Base-by-base conservation (phyloP, 371 early-diverging fungal species). In the Mucor indicus region DNA sequence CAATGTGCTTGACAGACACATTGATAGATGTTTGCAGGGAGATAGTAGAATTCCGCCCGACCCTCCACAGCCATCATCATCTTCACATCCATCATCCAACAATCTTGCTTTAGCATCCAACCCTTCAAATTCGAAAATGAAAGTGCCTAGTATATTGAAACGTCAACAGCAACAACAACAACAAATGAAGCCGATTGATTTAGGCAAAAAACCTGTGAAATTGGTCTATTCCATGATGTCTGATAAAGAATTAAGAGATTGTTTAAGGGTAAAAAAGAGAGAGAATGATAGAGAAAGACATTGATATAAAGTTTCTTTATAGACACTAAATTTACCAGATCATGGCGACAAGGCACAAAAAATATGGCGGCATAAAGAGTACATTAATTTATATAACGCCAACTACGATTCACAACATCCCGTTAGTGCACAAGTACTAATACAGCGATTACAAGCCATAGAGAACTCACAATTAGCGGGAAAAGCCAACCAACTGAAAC, bases 301-400 rank as follows among this genome's bases (percentile, higher is more conserved):
- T n/a, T n/a, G n/a, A n/a, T n/a, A n/a, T n/a, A n/a, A n/a, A n/a
- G n/a, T n/a, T n/a, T 15, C 31, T 3, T 38, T 46, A 10, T 31
- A 50, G 53, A 44, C 49, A 2, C 29, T 53, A 2, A 48, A 53
- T 13, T 39, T 64, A 15, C 50, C 60, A n/a, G 56, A 59, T 13
- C 30, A 50, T 23, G 64, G 64, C 0, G 60, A 60, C 35, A 55
- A 44, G 43, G 16, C 29, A 3, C 21, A 21, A 11, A 51, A 41
- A 16, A 47, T 64, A 2, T 55, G 53, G 60, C 17, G 64, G 17
- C 60, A 64, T 12, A 59, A 56, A 24, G 60, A 60, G 15, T 64
- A 60, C 23, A 12, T 55, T 2, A 53, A 38, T 5, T 19, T 64
- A 2, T 64, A 56, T 23, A 52, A 55, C 31, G 56, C 60, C 0